Percentiles rank a stretch among this genome's conserved stretches.
Evolutionary conservation across 192 early-diverging fungal genomes (phyloP).

Genomic region (Entomortierella beljakovae): DNA sequence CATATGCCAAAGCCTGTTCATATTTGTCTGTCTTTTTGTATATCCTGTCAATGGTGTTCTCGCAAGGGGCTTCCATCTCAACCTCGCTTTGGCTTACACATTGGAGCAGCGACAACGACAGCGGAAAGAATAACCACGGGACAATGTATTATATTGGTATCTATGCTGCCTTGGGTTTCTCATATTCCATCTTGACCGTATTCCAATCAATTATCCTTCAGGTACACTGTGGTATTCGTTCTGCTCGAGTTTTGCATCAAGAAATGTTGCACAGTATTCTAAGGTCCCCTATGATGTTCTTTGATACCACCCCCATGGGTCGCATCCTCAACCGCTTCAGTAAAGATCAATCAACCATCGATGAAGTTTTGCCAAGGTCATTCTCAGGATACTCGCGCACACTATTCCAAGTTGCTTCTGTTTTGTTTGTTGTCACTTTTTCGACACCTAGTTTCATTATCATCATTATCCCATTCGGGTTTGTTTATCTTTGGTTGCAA

Average conservation of each 20-base stretch:
- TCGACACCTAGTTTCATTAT: conserved; percentile 77
- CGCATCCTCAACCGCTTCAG: conserved; percentile 83
- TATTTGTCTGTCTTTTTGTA: conserved; percentile 67
- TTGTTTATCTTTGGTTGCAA: conserved; percentile 71
- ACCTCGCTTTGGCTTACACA: conserved; percentile 80
- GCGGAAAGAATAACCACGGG: conserved; percentile 45
- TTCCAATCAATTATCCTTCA: conserved; percentile 81
- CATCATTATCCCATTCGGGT: conserved; percentile 66
- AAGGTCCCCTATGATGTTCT: conserved; percentile 79
- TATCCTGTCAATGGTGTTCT: conserved; percentile 65
- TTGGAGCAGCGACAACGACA: conserved; percentile 73
- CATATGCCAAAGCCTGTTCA: conserved; percentile 86
- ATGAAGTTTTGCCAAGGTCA: conserved; percentile 72
- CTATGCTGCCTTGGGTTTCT: conserved; percentile 84
- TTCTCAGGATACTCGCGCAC: conserved; percentile 64
- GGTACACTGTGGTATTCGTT: conserved; percentile 83
- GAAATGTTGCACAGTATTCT: conserved; percentile 83
- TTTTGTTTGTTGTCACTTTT: conserved; percentile 57
- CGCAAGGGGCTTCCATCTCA: conserved; percentile 66
- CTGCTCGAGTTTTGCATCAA: conserved; percentile 77
- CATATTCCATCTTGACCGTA: conserved; percentile 72
- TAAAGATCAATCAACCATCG: conserved; percentile 72
- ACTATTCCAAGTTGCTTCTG: conserved; percentile 57
- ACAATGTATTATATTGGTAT: conserved; percentile 76
- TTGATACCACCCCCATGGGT: conserved; percentile 82